Conservation (phyloP, 805 yeast species). For the Candida cerambycidarum region DNA sequence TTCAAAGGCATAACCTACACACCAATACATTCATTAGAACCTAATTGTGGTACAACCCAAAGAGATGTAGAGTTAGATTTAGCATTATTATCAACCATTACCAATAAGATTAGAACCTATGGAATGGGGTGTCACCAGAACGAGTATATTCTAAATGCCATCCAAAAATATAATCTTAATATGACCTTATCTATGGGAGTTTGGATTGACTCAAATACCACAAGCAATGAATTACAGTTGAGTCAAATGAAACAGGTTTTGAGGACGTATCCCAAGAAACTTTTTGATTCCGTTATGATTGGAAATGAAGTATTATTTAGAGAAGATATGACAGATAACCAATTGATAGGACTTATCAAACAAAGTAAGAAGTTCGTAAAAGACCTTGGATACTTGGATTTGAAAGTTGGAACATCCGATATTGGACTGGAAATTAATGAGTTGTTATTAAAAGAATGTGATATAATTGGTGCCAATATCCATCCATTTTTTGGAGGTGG, state of each 20-base stretch:
- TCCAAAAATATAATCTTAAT: conserved; percentile 48
- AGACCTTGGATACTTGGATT: conserved; percentile 27
- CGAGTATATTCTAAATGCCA: conserved; percentile 51
- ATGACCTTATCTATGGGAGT: conserved; percentile 62
- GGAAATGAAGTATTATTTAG: conserved; percentile 66
- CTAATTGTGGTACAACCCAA: conserved; percentile 50
- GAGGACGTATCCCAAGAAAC: conserved; percentile 40
- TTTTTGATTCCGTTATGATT: conserved; percentile 52
- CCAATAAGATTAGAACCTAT: conserved; percentile 55
- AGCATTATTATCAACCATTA: conserved; percentile 55
- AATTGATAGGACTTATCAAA: conserved; percentile 42
- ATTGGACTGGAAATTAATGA: conserved; percentile 47
- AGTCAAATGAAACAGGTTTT: conserved; percentile 43
- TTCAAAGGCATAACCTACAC: conserved; percentile 56
- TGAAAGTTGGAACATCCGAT: conserved; percentile 66
- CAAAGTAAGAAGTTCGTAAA: conserved; percentile 39
- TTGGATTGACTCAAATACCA: conserved; percentile 53
- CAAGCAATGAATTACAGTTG: conserved; percentile 48
- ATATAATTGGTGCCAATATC: conserved; percentile 60
- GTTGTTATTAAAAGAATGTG: conserved; percentile 44
- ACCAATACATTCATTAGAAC: conserved; percentile 52
- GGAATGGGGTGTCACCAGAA: conserved; percentile 65
- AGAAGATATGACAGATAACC: conserved; percentile 41
- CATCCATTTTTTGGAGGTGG: conserved; percentile 72
- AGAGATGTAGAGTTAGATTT: conserved; percentile 56